These are phyloP conservation scores for Aureobasidium sp. DNA, from an alignment of 2,329 filamentous ascomycete species.

Conservation along the genomic window DNA sequence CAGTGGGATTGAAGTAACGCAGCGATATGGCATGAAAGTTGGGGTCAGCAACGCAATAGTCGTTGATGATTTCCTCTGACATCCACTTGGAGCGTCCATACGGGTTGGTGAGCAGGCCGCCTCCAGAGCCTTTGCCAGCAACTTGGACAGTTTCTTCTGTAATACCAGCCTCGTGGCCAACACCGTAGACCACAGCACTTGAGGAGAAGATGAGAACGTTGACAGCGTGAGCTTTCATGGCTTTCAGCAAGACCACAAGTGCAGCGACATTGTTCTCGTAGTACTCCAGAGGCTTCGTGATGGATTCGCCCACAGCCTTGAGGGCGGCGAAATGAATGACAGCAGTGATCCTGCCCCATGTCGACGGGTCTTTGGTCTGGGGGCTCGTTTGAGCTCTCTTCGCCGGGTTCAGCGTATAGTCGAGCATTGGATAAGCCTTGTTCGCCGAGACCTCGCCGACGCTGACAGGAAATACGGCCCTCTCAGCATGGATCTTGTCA, in stretches of 20 bases:
- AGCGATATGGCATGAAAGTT: slow-evolving; percentile 57
- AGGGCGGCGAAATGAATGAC: slow-evolving; percentile 66
- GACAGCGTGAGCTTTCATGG: slow-evolving; percentile 53
- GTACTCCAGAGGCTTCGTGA: slow-evolving; percentile 54
- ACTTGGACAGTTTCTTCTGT: slow-evolving; percentile 16
- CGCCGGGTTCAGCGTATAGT: neutral
- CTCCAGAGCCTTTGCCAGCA: slow-evolving; percentile 32
- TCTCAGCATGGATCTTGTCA: slow-evolving; percentile 2
- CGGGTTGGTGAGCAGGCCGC: slow-evolving; percentile 54
- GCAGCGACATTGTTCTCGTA: slow-evolving; percentile 63
- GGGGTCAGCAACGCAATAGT: slow-evolving; percentile 53
- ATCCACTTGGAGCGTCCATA: slow-evolving; percentile 64
- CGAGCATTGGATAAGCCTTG: slow-evolving; percentile 10
- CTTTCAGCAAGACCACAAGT: slow-evolving; percentile 51
- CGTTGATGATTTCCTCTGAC: slow-evolving; percentile 58
- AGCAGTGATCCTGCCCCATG: slow-evolving; percentile 48
- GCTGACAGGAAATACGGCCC: slow-evolving; percentile 32
- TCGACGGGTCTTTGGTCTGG: slow-evolving; percentile 23
- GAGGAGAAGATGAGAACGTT: slow-evolving; percentile 63
- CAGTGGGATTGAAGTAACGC: slow-evolving; percentile 63
- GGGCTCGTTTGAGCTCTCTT: slow-evolving; percentile 15
- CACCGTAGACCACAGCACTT: slow-evolving; percentile 60
- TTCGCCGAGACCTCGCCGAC: slow-evolving; percentile 5
- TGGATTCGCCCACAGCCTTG: slow-evolving; percentile 60
- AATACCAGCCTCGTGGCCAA: slow-evolving; percentile 17